Conservation (phyloP, 2,329 filamentous ascomycete genomes). For the Venturia oleaginea region DNA sequence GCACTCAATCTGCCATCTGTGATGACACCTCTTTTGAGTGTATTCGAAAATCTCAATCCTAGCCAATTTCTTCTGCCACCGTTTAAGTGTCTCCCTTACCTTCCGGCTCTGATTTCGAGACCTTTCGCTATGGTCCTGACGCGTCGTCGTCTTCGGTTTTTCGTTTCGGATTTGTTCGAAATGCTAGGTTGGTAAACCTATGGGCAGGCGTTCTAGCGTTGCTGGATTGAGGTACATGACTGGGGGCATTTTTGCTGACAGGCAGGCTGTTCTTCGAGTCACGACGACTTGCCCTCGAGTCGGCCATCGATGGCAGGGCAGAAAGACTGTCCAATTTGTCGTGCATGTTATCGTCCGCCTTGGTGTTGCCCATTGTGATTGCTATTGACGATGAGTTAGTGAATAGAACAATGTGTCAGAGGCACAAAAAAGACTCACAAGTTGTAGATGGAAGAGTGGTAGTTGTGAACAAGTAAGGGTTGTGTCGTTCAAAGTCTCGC, state of each 20-base stretch:
- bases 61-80: not conserved
- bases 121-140: not conserved
- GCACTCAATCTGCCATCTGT: not conserved
- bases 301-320: not conserved
- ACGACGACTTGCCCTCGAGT: not conserved
- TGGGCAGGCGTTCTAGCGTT: no score
- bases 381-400: not conserved
- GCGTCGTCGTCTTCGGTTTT: not conserved
- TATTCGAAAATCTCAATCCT: not conserved
- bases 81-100: not conserved
- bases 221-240: no score
- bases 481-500: not conserved
- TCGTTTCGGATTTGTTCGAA: not conserved
- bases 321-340: not conserved
- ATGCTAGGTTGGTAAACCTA: no score
- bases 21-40: not conserved
- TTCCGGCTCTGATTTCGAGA: not conserved
- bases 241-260: not conserved
- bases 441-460: not conserved
- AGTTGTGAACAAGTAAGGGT: not conserved
- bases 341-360: no score
- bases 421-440: not conserved
- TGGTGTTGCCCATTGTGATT: not conserved
- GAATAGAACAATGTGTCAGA: not conserved
- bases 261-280: not conserved